A percentile compares a stretch with the other conserved stretches of the same genome.
Conservation (phyloP, 2,329 filamentous ascomycete species). For the Penicillium sclerotigenum region DNA sequence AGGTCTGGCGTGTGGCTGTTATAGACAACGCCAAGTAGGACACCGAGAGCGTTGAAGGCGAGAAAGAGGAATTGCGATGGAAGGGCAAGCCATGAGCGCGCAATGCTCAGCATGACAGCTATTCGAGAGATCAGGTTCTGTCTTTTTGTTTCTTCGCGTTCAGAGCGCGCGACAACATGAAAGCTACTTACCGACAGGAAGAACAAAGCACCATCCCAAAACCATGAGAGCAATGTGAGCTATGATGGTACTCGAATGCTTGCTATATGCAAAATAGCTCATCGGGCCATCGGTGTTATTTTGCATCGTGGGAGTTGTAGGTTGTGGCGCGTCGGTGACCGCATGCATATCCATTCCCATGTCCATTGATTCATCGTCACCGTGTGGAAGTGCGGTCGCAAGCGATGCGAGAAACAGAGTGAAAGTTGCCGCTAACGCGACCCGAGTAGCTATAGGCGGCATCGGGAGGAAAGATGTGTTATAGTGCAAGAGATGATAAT, state of each 20-base stretch:
- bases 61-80: conserved; percentile 67
- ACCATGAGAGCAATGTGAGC: conserved; percentile 70
- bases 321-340: conserved; percentile 12
- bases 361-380: conserved; percentile 31
- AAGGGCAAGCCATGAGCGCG: conserved; percentile 71
- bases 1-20: conserved; percentile 78
- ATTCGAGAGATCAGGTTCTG: conserved; percentile 6
- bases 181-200: conserved; percentile 63
- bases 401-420: conserved; percentile 25
- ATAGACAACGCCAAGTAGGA: conserved; percentile 68
- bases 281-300: conserved; percentile 31
- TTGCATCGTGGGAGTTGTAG: conserved; percentile 13
- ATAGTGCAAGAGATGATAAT: background rate
- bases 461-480: conserved; percentile 16
- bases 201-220: conserved; percentile 66
- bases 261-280: conserved; percentile 45
- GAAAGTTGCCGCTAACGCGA: conserved; percentile 27
- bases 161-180: background rate
- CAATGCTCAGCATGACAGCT: conserved; percentile 85
- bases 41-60: conserved; percentile 59
- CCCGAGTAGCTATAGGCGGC: conserved; percentile 24
- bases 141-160: background rate
- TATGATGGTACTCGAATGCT: conserved; percentile 53
- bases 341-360: conserved; percentile 26
- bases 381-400: conserved; percentile 35